Base-by-base conservation (phyloP, 2,329 filamentous ascomycete species). In the Ophiostoma angusticollis region DNA sequence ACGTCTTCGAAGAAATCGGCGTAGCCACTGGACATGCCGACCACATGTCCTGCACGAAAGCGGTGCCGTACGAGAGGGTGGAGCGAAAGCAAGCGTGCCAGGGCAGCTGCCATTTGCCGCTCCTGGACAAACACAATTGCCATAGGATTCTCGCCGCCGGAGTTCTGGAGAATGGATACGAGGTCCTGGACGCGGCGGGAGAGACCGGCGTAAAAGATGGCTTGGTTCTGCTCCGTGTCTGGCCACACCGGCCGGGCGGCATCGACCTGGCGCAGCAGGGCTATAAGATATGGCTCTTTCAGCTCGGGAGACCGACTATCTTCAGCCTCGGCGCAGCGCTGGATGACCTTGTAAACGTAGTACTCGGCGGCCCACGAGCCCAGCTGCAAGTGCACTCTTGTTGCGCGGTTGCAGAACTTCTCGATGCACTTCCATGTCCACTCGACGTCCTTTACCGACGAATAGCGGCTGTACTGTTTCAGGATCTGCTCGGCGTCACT, bases 61-160 rank as follows among this genome's bases (percentile, higher is more conserved):
- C 57, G 64, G 5, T 53, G 44, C n/a, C 50, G 54, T 12, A 69
- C 58, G 1, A 48, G 45, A 0, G 77, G 68, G 45, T 78, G 68
- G 0, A 61, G 49, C 0, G 63, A 61, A 1, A 85, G 55, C 2
- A 84, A 51, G 5, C 75, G 64, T 3, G 65, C 57, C 22, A 87
- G 58, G 4, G 82, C 67, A 6, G 64, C 65, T 1, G 76, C 77
- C 0, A 72, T 75, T 1, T 67, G 67, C 36, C 78, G 61, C 50
- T 82, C 72, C 41, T 70, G 62, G 18, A 73, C 80, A 47, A 87
- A 87, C 0, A 86, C 58, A 13, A 87, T 75, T 0, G 77, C 75
- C 4, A 70, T 65, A 0, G 64, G 55, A 12, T 12, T 18, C 2
- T 57, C 52, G 1, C 64, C 54, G 2, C 67, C 54, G 11, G 59